These are phyloP conservation scores for Leccinum pachyderme DNA, from an alignment of 1,284 basidiomycete genomes.

Conservation along the genomic window DNA sequence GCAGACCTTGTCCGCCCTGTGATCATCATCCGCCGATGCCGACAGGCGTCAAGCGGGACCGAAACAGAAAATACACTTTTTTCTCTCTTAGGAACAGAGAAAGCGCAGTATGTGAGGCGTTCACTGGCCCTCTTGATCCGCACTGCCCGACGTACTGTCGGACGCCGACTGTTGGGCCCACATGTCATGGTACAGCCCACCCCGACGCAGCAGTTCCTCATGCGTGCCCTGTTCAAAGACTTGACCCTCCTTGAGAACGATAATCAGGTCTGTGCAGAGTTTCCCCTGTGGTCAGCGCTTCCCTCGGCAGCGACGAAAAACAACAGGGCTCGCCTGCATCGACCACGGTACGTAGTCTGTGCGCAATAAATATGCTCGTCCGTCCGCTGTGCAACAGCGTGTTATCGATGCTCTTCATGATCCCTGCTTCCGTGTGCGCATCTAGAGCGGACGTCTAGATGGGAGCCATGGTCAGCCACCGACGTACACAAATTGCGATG, in stretches of 20 bases:
- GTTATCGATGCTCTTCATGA: conserved; percentile 92
- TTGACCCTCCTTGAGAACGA: conserved; percentile 82
- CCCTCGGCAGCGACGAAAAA: not conserved
- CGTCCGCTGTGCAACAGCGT: conserved; percentile 74
- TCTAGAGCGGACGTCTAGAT: conserved; percentile 89
- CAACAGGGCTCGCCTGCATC: conserved; percentile 64
- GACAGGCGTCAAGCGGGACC: not conserved
- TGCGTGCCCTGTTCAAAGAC: conserved; percentile 94
- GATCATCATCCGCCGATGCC: not conserved
- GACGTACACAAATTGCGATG: not conserved
- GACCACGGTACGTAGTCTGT: conserved; percentile 86
- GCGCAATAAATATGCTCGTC: conserved; percentile 95
- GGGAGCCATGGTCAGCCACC: conserved; percentile 1
- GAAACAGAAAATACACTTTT: not conserved
- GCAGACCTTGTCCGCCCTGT: not conserved
- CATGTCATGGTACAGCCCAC: conserved; percentile 81
- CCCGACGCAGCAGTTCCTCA: conserved; percentile 70
- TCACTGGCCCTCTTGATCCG: conserved; percentile 5
- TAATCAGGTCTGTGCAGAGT: conserved; percentile 68
- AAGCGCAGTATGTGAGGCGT: not conserved
- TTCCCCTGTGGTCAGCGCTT: not conserved
- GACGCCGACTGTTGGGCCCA: conserved; percentile 77
- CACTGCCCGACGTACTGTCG: conserved; percentile 21
- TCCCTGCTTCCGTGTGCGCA: conserved; percentile 89
- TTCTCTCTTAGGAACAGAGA: not conserved